Conservation (phyloP, 371 early-diverging fungal species). For the Circinella minor region DNA sequence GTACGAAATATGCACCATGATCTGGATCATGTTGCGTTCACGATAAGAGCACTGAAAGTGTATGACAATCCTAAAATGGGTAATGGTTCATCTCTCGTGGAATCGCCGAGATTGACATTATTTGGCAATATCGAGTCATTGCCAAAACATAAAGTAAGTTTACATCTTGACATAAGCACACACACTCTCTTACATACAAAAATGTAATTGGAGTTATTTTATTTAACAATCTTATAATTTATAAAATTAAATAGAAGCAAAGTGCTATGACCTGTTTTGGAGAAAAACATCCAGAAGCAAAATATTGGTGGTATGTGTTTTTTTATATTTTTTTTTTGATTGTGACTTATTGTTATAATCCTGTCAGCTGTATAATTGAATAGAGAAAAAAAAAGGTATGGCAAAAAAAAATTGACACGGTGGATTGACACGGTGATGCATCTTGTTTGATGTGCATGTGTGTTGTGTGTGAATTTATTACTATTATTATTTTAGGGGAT, state of each 20-base stretch:
- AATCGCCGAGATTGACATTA: constrained; percentile 55
- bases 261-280: constrained; percentile 37
- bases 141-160: constrained; percentile 9
- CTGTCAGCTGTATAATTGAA: neutral
- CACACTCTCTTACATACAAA: too few relatives aligned
- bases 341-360: too few relatives aligned
- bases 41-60: constrained; percentile 37
- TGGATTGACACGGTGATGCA: too few relatives aligned
- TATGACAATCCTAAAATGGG: constrained; percentile 32
- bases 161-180: neutral
- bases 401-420: too few relatives aligned
- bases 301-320: constrained; percentile 27
- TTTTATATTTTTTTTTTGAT: neutral
- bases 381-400: neutral
- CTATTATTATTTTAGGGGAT: constrained; percentile 22
- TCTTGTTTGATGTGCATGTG: too few relatives aligned
- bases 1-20: constrained; percentile 37
- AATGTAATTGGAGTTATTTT: too few relatives aligned
- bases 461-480: too few relatives aligned
- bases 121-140: constrained; percentile 38
- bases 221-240: too few relatives aligned
- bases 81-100: constrained; percentile 39
- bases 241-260: constrained; percentile 21
- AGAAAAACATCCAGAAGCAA: constrained; percentile 53
- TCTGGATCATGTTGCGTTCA: constrained; percentile 32